Conservation (phyloP, 495 filamentous ascomycete genomes). For the Saxispiralis lemnorum region DNA sequence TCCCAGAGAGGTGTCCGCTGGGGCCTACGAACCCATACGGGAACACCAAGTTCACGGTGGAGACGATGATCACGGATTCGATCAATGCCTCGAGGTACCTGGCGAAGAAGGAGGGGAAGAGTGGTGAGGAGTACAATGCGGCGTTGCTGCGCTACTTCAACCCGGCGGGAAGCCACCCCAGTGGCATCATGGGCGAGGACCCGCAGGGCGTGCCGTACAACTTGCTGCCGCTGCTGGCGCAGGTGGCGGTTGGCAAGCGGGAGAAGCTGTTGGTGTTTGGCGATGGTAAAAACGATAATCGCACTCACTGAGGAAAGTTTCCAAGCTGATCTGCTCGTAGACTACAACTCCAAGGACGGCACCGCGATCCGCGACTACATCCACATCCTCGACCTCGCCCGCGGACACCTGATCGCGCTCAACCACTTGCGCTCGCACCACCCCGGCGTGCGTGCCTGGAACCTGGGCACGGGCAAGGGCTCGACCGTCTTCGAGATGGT, state of each 20-base stretch:
- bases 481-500: slow-evolving; percentile 96
- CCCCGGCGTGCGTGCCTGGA: slow-evolving; percentile 91
- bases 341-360: slow-evolving; percentile 66
- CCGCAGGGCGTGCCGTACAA: slow-evolving; percentile 93
- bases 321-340: slow-evolving; percentile 28
- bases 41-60: slow-evolving; percentile 80
- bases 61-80: slow-evolving; percentile 77
- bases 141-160: slow-evolving; percentile 95
- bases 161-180: slow-evolving; percentile 85
- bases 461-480: slow-evolving; percentile 86
- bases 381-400: slow-evolving; percentile 79
- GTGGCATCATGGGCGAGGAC: slow-evolving; percentile 95
- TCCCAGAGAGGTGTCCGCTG: slow-evolving; percentile 89
- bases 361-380: slow-evolving; percentile 60
- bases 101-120: slow-evolving; percentile 58
- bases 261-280: slow-evolving; percentile 91
- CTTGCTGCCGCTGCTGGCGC: slow-evolving; percentile 78
- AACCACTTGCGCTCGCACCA: slow-evolving; percentile 79
- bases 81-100: slow-evolving; percentile 77
- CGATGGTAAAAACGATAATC: slow-evolving; percentile 40
- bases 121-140: slow-evolving; percentile 71
- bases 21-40: slow-evolving; percentile 96
- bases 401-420: slow-evolving; percentile 77
- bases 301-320: too few species aligned
- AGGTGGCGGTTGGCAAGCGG: slow-evolving; percentile 87